Evolutionary conservation across 2,329 filamentous ascomycete genomes (phyloP), one percentile per base, ranked within the genome.

Genomic region (Colletotrichum camelliae): DNA sequence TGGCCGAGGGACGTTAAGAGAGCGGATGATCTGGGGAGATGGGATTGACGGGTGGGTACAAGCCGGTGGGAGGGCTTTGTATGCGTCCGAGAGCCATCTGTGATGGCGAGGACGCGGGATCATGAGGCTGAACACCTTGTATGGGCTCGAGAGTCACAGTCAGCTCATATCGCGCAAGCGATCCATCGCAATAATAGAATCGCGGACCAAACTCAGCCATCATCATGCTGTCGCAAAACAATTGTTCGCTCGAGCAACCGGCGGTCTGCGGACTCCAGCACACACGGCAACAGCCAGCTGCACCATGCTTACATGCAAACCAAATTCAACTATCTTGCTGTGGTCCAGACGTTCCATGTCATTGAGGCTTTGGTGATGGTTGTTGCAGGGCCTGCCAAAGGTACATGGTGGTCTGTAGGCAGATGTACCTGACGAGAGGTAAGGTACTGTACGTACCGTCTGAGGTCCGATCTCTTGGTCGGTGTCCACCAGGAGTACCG

Each of bases 371-470:
- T 52, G 24, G 24, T 58, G 33, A 64, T 29, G 37, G 27, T n/a
- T n/a, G 9, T 29, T 16, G 57, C 21, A 61, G n/a, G 8, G 2
- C 35, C 4, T 15, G 27, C 67, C 5, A 43, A 58, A 43, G 24
- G 62, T 68, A 72, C 69, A 62, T 72, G 52, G 29, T 55, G 29
- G 13, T 39, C 35, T 24, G n/a, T 31, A n/a, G 61, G 21, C 48
- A 52, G 21, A 71, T 64, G 61, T 72, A 72, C 55, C 39, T 39
- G 24, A 33, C 15, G 21, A 62, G 12, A 66, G 24, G 15, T 24
- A 35, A 72, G 52, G 73, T 75, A 60, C 73, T 75, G 57, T 75
- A 75, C 73, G 73, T 75, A 75, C 73, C 73, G 57, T 43, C n/a
- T 16, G 27, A 70, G 62, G 69, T 72, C 70, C 39, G 64, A 75